phyloP scores from a whole-genome alignment of 2,329 filamentous ascomycete genomes.

The Cladosporium colombiae region DNA sequence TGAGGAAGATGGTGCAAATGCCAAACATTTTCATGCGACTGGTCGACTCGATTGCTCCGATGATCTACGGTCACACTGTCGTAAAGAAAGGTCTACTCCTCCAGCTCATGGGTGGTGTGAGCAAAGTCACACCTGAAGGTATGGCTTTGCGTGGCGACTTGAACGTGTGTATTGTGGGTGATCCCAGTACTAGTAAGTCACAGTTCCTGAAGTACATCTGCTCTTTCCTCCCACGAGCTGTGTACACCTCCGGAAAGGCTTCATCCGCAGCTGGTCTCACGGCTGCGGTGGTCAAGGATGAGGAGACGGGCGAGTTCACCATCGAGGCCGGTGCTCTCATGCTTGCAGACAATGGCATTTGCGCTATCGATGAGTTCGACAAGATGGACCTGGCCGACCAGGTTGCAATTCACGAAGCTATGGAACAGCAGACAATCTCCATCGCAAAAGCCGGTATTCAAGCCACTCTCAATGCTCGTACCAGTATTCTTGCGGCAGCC shows the following conservation, averaged over 20 bases:
- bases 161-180: slow-evolving; percentile 97
- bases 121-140: slow-evolving; percentile 86
- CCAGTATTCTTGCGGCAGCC: slow-evolving; percentile 90
- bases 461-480: slow-evolving; percentile 92
- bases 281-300: slow-evolving; percentile 94
- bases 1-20: slow-evolving; percentile 90
- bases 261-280: slow-evolving; percentile 97
- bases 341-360: slow-evolving; percentile 95
- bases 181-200: slow-evolving; percentile 95
- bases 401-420: slow-evolving; percentile 98
- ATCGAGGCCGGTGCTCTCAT: slow-evolving; percentile 98
- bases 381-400: slow-evolving; percentile 99
- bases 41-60: slow-evolving; percentile 91
- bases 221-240: slow-evolving; percentile 91
- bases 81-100: slow-evolving; percentile 96
- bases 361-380: slow-evolving; percentile 98
- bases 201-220: slow-evolving; percentile 98
- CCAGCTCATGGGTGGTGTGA: slow-evolving; percentile 93
- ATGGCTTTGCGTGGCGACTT: slow-evolving; percentile 96
- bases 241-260: slow-evolving; percentile 97
- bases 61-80: slow-evolving; percentile 95
- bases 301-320: slow-evolving; percentile 97
- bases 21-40: slow-evolving; percentile 93
- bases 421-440: slow-evolving; percentile 99
- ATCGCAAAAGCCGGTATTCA: slow-evolving; percentile 99